Percentiles rank a stretch among this genome's conserved stretches.
Conservation (phyloP, 164 flowering plant genomes). For the Euptelea pleiosperma region DNA sequence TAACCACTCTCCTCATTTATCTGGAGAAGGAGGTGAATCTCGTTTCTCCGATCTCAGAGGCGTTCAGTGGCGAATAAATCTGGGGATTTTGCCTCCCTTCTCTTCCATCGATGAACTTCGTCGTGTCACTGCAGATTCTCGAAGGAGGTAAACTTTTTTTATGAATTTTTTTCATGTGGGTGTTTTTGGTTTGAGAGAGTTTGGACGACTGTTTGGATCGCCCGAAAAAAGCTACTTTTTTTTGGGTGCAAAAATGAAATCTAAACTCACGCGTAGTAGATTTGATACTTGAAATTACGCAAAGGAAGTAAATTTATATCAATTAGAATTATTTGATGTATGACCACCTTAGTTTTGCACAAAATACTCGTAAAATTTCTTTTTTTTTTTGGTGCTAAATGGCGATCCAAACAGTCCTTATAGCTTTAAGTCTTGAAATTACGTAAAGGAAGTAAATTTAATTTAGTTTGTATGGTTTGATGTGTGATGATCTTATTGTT, state of each 20-base stretch:
- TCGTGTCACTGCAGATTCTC: conserved; percentile 76
- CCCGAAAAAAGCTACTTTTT: background rate
- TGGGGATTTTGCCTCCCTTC: conserved; percentile 71
- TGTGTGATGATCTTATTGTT: too few relatives aligned
- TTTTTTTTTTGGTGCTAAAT: too few relatives aligned
- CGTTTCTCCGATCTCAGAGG: conserved; percentile 59
- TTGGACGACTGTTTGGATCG: background rate
- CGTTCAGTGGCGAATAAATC: conserved; percentile 83
- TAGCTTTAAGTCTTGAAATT: conserved; percentile 5
- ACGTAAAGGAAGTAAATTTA: background rate
- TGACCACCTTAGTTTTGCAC: background rate
- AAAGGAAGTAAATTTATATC: background rate
- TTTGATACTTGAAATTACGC: conserved; percentile 4
- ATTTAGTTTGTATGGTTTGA: background rate
- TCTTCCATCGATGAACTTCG: conserved; percentile 76
- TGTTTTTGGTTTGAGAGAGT: background rate
- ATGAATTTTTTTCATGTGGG: background rate
- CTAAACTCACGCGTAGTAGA: background rate
- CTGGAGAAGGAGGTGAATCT: conserved; percentile 16
- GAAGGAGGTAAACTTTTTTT: conserved; percentile 54
- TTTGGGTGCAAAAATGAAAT: background rate
- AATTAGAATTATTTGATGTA: background rate
- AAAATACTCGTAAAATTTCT: too few relatives aligned
- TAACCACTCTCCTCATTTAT: conserved; percentile 4
- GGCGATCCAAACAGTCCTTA: too few relatives aligned